These are phyloP conservation scores for Phaeosphaeriaceae sp. DNA, from an alignment of 2,329 filamentous ascomycete species.

Conservation along the genomic window DNA sequence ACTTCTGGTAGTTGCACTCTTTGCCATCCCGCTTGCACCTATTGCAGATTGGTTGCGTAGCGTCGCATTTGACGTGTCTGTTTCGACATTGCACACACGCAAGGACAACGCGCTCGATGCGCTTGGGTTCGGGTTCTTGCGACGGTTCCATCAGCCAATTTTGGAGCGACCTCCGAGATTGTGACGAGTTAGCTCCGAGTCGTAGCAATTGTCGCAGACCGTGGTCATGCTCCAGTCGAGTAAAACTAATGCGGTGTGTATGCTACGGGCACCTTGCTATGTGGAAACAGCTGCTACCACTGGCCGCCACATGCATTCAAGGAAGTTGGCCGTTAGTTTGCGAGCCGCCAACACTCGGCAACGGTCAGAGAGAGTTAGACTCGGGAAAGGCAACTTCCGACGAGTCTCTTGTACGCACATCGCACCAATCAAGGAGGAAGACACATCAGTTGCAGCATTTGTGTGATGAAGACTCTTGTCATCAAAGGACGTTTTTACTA, in stretches of 20 bases:
- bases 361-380: background rate
- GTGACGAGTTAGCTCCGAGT: background rate
- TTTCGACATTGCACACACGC: constrained; percentile 44
- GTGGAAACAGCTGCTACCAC: background rate
- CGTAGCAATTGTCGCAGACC: background rate
- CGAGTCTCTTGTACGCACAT: background rate
- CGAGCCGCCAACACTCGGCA: background rate
- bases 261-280: background rate
- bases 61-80: constrained; percentile 45
- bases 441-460: background rate
- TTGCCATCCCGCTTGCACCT: constrained; percentile 43
- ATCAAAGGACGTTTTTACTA: background rate
- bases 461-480: background rate
- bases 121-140: constrained; percentile 17
- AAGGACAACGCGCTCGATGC: constrained; percentile 37
- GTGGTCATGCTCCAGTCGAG: background rate
- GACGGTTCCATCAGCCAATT: constrained; percentile 22
- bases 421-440: background rate
- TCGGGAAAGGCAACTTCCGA: background rate
- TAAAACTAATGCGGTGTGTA: background rate
- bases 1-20: constrained; percentile 42
- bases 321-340: background rate
- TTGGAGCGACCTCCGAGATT: background rate
- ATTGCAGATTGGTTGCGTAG: constrained; percentile 38
- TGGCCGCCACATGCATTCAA: background rate